Evolutionary conservation across 345 rosid genomes (phyloP), one percentile per base, ranked within the genome.

Genomic region (Adansonia digitata): DNA sequence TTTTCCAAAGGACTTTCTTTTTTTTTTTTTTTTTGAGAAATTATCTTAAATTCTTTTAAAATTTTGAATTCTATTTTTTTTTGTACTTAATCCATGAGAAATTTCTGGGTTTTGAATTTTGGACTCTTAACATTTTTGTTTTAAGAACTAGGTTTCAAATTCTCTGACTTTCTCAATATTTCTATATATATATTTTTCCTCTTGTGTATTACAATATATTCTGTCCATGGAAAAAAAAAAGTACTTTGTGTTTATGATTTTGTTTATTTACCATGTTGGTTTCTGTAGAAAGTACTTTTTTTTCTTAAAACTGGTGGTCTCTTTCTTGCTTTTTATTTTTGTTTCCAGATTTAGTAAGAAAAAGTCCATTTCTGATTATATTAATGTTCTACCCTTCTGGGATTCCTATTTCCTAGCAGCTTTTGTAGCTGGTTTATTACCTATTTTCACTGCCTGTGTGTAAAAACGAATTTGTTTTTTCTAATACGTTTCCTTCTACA

Each of bases 301-400:
- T 31, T 31, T 31, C 3, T 31, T 31, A 1, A 31, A 31, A 31
- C 34, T 31, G 1, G 8, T 65, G 49, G 20, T 45, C 40, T 39
- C 0, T 7, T 65, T 39, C 20, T n/a, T n/a, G 9, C 17, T 11
- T 2, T 65, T 24, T 27, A 11, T 59, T 13, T 2, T 66, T 42
- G 49, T 65, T 37, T 40, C 49, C 34, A 22, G n/a, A 67, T 67
- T 40, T 24, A 27, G 48, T 7, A 20, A n/a, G n/a, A 37, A 66
- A 39, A 64, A 40, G 3, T 22, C 29, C 51, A 10, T 34, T 35
- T 20, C 29, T 43, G 45, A 2, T 65, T 65, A 15, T 75, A 75
- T 37, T 53, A 10, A 35, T 78, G 12, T 53, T 79, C 71, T 70
- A 64, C 27, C 29, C 55, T 65, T 74, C 39, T 59, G 14, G 20